Base-by-base conservation (phyloP, 805 yeast genomes). In the Teunomyces tritomae region DNA sequence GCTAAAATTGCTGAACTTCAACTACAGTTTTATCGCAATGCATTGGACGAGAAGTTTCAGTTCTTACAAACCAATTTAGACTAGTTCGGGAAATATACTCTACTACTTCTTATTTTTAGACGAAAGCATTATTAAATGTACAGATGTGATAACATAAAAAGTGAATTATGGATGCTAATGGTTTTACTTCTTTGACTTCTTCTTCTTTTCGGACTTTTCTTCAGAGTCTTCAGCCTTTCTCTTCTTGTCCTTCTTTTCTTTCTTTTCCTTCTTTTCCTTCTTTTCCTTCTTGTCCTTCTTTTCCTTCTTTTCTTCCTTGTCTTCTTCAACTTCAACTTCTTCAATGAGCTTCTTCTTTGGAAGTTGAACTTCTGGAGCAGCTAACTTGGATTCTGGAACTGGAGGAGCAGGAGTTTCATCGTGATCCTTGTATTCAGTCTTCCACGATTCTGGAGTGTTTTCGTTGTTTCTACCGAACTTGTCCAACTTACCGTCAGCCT, bases 401-500 rank as follows among this genome's bases (percentile, higher is more conserved):
- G 81, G 78, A 39, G 84, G 84, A 43, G 85, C 84, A 17, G 75
- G 73, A 44, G 74, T 77, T 49, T 79, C 85, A 44, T 70, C 74
- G 63, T 82, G 87, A 64, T 85, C 82, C 57, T 85, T 87, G 69
- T 92, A 94, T 43, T 81, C 83, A 59, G 78, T 77, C 76, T 89
- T 90, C 99, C 99, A 94, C 35, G 82, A 78, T 41, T 82, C 87
- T 61, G 99, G 99, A 27, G 99, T 94, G 68, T 82, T 85, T 72
- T 94, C 99, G 65, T 90, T 94, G 54, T 77, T 78, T 76, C 96
- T 85, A 55, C 99, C 99, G 64, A 74, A 94, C 74, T 92, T 89
- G 78, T 94, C 99, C 65, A 94, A 83, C 75, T 94, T 92, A 64
- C 98, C 99, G 57, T 87, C 96, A 46, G 95, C 87, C 81, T 91